Percentiles rank a stretch among this genome's conserved stretches.
Evolutionary conservation across 176 grass and related monocot genomes (phyloP).

Genomic region (Sorghum bicolor): Sorghum_bicolor_NCBIv3 NC_012873.2:50506501-50507000

Average conservation of each 20-base stretch:
- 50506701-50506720: constrained; percentile 98
- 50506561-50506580: constrained; percentile 23
- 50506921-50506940: neutral
- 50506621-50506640: constrained; percentile 46
- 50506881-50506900: neutral
- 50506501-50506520: constrained; percentile 92
- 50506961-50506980: constrained; percentile 26
- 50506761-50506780: constrained; percentile 86
- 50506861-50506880: constrained; percentile 14
- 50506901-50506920: neutral
- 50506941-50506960: constrained; percentile 6
- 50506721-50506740: constrained; percentile 97
- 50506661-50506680: constrained; percentile 84
- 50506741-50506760: constrained; percentile 98
- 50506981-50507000: constrained; percentile 43
- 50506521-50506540: constrained; percentile 90
- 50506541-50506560: constrained; percentile 21
- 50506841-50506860: constrained; percentile 4
- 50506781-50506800: constrained; percentile 6
- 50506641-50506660: constrained; percentile 94
- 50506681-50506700: constrained; percentile 74
- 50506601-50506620: constrained; percentile 21
- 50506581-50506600: constrained; percentile 22
- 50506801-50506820: constrained; percentile 15
- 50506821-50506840: neutral